Evolutionary conservation across 208 protist genomes (phyloP).

Genomic region (Naegleria fowleri): DNA sequence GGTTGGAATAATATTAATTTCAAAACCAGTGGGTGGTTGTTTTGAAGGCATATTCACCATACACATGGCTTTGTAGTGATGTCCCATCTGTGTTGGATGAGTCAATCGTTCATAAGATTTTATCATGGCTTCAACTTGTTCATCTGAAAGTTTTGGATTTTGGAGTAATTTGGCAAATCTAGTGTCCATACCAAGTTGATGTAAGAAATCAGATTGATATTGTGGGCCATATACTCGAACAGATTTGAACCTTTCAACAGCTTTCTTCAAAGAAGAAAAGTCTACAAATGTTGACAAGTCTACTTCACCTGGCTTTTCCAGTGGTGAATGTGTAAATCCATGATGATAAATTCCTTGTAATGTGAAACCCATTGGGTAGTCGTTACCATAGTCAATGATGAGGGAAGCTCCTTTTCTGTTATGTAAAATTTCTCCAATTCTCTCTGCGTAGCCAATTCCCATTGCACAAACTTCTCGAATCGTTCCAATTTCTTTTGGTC

Average conservation of each 20-base stretch:
- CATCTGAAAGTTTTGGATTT: conserved; percentile 62
- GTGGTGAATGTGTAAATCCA: conserved; percentile 54
- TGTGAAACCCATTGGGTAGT: conserved; percentile 78
- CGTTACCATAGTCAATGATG: conserved; percentile 82
- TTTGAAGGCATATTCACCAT: not conserved
- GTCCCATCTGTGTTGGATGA: not conserved
- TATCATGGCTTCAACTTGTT: not conserved
- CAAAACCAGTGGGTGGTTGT: not conserved
- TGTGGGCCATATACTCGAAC: conserved; percentile 72
- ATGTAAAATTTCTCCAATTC: conserved; percentile 60
- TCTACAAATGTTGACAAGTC: conserved; percentile 76
- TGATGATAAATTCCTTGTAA: conserved; percentile 52
- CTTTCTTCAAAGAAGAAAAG: conserved; percentile 72
- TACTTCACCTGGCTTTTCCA: conserved; percentile 78
- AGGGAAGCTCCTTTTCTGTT: conserved; percentile 67
- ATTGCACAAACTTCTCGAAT: not conserved
- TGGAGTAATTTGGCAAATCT: conserved; percentile 72
- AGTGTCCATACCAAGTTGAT: conserved; percentile 72
- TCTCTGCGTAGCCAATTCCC: not conserved
- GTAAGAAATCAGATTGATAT: conserved; percentile 70
- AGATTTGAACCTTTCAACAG: conserved; percentile 67
- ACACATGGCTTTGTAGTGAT: not conserved
- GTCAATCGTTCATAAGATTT: not conserved
- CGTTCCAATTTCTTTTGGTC: not conserved
- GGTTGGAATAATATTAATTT: not conserved